These are phyloP conservation scores for Theileria orientalis DNA, from an alignment of 169 alveolate species.

Conservation along the genomic window DNA sequence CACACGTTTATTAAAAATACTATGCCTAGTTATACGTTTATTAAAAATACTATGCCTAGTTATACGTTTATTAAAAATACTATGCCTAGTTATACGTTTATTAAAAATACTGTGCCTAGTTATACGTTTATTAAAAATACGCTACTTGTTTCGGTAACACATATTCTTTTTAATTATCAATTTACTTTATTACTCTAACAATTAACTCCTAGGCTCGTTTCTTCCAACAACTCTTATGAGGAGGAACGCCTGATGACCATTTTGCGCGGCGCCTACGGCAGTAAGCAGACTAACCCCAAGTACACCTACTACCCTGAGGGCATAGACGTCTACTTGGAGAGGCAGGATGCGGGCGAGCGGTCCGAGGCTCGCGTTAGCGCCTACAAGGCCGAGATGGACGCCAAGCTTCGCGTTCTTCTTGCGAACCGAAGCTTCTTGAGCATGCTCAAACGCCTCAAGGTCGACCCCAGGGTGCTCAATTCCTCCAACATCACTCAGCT, in stretches of 20 bases:
- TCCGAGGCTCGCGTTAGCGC: constrained; percentile 1
- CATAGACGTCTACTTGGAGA: constrained; percentile 1
- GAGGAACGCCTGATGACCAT: background rate
- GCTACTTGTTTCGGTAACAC: no score
- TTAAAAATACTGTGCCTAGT: no score
- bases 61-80: no score
- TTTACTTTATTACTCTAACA: no score
- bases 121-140: no score
- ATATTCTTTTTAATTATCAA: no score
- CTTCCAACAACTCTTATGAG: background rate
- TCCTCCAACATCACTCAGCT: constrained; percentile 31
- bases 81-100: no score
- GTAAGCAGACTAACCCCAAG: constrained; percentile 17
- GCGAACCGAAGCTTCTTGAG: constrained; percentile 35
- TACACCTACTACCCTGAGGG: constrained; percentile 63
- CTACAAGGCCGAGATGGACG: background rate
- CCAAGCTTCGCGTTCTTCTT: constrained; percentile 25
- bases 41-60: no score
- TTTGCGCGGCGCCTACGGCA: background rate
- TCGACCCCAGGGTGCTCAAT: constrained; percentile 21
- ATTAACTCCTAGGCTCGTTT: no score
- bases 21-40: no score
- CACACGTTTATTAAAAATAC: no score
- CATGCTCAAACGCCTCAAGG: constrained; percentile 46
- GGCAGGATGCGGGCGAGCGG: background rate